Base-by-base conservation (phyloP, 345 rosid genomes). In the Populus tremula region DNA sequence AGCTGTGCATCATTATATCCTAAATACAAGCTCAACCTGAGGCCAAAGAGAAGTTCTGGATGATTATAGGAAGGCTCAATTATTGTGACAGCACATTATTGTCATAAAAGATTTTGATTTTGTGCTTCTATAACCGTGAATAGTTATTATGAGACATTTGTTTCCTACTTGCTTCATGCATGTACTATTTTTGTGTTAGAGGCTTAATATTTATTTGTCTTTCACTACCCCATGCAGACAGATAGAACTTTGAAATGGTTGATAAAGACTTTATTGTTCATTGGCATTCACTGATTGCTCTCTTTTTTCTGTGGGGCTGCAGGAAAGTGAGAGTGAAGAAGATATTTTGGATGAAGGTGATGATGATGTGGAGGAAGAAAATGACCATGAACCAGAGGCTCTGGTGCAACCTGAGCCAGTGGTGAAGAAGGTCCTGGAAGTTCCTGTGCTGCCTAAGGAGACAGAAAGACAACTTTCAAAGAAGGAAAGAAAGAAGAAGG, bases 311-410 rank as follows among this genome's bases (percentile, higher is more conserved):
- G 20, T 45, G 8, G 27, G 17, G 49, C 74, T 79, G 17, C 89
- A 94, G 98, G 97, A 94, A 68, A 88, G 90, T 80, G 98, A 91
- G 76, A 94, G 95, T 69, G 98, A 94, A 75, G 98, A 94, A 70
- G 97, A 92, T 35, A 79, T 86, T 79, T 86, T 90, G 65, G 91
- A 88, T 59, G 98, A 90, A 77, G 93, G 92, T 74, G 93, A 91
- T 88, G 97, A 90, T 69, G 97, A 92, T 27, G 81, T 87, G 38
- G 97, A 92, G 70, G 97, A 91, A 72, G 82, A 90, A 54, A 90
- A 88, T 56, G 96, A 90, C 7, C 86, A 86, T 74, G 98, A 89
- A 81, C 82, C 84, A 10, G 93, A 90, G 65, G 80, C 71, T 65
- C 84, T 84, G 33, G 85, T 76, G 39, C 87, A 78, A 21, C 82